Conservation (phyloP, 768 basidiomycete species). For the Pholiota microspora region DNA sequence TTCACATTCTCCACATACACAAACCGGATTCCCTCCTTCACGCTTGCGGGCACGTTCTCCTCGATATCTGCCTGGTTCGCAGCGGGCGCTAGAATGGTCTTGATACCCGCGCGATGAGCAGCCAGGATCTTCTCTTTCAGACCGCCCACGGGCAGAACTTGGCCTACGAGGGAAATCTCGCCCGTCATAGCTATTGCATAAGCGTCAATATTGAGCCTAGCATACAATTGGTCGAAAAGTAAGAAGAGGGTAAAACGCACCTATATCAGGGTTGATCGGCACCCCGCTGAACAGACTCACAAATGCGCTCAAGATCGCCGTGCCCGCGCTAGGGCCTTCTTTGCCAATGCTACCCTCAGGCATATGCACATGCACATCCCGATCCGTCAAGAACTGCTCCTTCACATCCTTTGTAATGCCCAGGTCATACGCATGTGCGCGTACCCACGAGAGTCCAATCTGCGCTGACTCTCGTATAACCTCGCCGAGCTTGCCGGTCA, state of each 20-base stretch:
- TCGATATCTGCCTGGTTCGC: conserved; percentile 94
- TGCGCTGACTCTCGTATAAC: conserved; percentile 97
- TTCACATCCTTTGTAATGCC: conserved; percentile 74
- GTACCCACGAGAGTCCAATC: conserved; percentile 92
- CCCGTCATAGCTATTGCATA: conserved; percentile 85
- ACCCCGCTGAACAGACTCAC: conserved; percentile 90
- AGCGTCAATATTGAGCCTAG: not conserved
- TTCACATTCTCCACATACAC: conserved; percentile 93
- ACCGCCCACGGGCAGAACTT: conserved; percentile 94
- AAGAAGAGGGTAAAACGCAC: conserved; percentile 49
- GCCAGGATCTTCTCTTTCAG: conserved; percentile 96
- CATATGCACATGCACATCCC: conserved; percentile 96
- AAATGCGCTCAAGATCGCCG: conserved; percentile 87
- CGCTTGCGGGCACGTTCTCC: conserved; percentile 94
- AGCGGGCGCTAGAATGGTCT: conserved; percentile 81
- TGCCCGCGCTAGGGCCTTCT: conserved; percentile 96
- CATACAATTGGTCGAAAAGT: not conserved
- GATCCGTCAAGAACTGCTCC: conserved; percentile 80
- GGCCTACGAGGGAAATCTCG: conserved; percentile 94
- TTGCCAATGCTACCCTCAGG: conserved; percentile 92
- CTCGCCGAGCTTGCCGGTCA: conserved; percentile 97
- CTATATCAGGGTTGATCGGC: conserved; percentile 82
- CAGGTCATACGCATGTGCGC: conserved; percentile 83
- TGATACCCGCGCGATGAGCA: conserved; percentile 95
- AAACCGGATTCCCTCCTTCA: conserved; percentile 92